phyloP scores from a whole-genome alignment of 2,329 filamentous ascomycete species.

The Dactylella cylindrospora region DNA sequence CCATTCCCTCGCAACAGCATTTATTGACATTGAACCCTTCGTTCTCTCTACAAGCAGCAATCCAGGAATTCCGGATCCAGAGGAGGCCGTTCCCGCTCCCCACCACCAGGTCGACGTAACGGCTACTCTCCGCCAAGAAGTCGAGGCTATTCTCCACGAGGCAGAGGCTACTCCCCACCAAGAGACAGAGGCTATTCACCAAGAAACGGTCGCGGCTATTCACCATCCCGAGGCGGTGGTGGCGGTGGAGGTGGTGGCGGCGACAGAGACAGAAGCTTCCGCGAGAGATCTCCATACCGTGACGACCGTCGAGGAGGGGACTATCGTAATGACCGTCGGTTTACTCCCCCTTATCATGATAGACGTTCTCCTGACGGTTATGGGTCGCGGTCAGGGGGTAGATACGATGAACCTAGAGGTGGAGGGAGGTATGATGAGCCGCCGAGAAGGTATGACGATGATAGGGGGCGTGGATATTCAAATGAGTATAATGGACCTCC shows the following conservation, averaged over 20 bases:
- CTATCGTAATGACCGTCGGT: constrained; percentile 44
- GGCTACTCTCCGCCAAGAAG: constrained; percentile 28
- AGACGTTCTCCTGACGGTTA: constrained; percentile 46
- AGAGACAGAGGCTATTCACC: constrained; percentile 31
- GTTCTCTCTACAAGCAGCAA: constrained; percentile 1
- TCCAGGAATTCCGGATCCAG: constrained; percentile 41
- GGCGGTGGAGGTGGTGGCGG: constrained; percentile 40
- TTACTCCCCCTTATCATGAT: constrained; percentile 39
- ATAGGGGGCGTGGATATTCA: constrained; percentile 29
- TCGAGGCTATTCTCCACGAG: not conserved
- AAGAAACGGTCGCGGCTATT: constrained; percentile 6
- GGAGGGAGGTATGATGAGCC: constrained; percentile 42
- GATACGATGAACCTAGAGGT: constrained; percentile 46
- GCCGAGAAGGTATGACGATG: constrained; percentile 40
- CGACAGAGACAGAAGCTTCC: constrained; percentile 48
- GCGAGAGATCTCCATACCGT: constrained; percentile 46
- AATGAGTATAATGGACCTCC: constrained; percentile 45
- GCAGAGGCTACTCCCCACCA: constrained; percentile 34
- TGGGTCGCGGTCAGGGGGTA: constrained; percentile 45
- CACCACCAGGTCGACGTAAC: constrained; percentile 27
- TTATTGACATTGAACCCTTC: constrained; percentile 1
- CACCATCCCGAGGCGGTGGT: constrained; percentile 26
- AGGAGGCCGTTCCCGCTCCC: constrained; percentile 39
- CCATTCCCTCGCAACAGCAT: constrained; percentile 43
- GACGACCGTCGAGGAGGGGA: constrained; percentile 45